phyloP scores from a whole-genome alignment of 108 stramenopile species.

The Fistulifera solaris region DNA sequence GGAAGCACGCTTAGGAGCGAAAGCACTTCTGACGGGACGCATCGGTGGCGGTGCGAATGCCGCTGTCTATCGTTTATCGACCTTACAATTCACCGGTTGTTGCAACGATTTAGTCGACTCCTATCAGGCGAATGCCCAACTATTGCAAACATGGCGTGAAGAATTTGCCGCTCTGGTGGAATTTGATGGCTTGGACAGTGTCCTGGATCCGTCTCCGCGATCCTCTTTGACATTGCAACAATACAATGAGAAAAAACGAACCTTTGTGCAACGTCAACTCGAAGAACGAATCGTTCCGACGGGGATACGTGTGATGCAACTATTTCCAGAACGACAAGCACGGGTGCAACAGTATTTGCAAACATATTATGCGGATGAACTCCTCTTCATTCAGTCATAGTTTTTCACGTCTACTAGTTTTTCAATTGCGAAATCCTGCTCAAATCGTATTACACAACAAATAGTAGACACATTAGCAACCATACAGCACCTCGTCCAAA shows the following conservation, averaged over 20 bases:
- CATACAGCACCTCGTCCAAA: too few relatives aligned
- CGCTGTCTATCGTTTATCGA: slow-evolving; percentile 36
- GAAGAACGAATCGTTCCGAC: slow-evolving; percentile 49
- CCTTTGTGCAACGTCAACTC: slow-evolving; percentile 57
- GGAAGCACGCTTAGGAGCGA: slow-evolving; percentile 68
- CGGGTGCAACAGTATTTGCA: slow-evolving; percentile 17
- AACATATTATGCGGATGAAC: slow-evolving; percentile 30
- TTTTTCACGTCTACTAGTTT: too few relatives aligned
- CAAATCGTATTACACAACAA: too few relatives aligned
- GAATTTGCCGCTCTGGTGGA: slow-evolving; percentile 60
- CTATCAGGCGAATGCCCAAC: slow-evolving; percentile 8
- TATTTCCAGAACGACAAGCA: slow-evolving; percentile 21
- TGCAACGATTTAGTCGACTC: slow-evolving; percentile 35
- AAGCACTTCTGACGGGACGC: slow-evolving; percentile 52
- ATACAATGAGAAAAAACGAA: slow-evolving; percentile 45
- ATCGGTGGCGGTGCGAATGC: slow-evolving; percentile 56
- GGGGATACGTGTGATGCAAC: slow-evolving; percentile 20
- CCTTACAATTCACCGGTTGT: slow-evolving; percentile 47
- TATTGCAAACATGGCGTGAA: slow-evolving; percentile 37
- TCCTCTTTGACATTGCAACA: slow-evolving; percentile 53
- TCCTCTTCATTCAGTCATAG: slow-evolving; percentile 1
- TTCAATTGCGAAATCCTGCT: too few relatives aligned
- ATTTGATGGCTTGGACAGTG: slow-evolving; percentile 80
- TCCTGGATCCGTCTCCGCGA: slow-evolving; percentile 65
- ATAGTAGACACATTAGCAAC: too few relatives aligned